phyloP scores from a whole-genome alignment of 805 yeast genomes.

The Nakazawaea ernobii region DNA sequence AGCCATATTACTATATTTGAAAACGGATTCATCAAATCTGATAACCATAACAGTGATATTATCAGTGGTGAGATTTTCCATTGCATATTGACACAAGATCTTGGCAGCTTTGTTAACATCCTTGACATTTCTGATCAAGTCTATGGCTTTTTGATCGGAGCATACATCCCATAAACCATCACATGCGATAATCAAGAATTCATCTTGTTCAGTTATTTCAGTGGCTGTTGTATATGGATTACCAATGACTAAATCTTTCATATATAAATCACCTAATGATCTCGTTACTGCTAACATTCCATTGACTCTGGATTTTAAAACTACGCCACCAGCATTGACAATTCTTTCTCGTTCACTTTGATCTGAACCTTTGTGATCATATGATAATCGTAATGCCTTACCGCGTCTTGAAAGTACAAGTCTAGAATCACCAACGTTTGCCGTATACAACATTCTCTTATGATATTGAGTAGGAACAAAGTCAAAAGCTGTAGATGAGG shows the following conservation, averaged over 20 bases:
- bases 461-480: slow-evolving; percentile 44
- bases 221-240: slow-evolving; percentile 90
- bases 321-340: slow-evolving; percentile 73
- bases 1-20: slow-evolving; percentile 18
- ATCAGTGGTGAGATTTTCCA: slow-evolving; percentile 78
- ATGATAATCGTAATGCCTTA: slow-evolving; percentile 70
- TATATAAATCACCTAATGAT: slow-evolving; percentile 88
- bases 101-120: slow-evolving; percentile 67
- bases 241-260: slow-evolving; percentile 85
- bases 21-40: slow-evolving; percentile 40
- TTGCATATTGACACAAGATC: slow-evolving; percentile 63
- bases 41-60: slow-evolving; percentile 93
- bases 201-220: slow-evolving; percentile 59
- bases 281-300: slow-evolving; percentile 95
- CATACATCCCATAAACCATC: slow-evolving; percentile 98
- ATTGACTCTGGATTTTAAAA: slow-evolving; percentile 87
- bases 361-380: slow-evolving; percentile 93
- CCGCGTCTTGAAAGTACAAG: slow-evolving; percentile 74
- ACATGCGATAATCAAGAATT: slow-evolving; percentile 84
- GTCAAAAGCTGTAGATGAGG: slow-evolving; percentile 31
- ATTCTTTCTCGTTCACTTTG: slow-evolving; percentile 70
- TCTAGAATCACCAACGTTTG: slow-evolving; percentile 93
- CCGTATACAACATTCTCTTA: slow-evolving; percentile 78
- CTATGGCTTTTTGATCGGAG: slow-evolving; percentile 78
- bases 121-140: slow-evolving; percentile 46